These are phyloP conservation scores for Phaffia rhodozyma DNA, from an alignment of 1,284 basidiomycete genomes.

Conservation along the genomic window DNA sequence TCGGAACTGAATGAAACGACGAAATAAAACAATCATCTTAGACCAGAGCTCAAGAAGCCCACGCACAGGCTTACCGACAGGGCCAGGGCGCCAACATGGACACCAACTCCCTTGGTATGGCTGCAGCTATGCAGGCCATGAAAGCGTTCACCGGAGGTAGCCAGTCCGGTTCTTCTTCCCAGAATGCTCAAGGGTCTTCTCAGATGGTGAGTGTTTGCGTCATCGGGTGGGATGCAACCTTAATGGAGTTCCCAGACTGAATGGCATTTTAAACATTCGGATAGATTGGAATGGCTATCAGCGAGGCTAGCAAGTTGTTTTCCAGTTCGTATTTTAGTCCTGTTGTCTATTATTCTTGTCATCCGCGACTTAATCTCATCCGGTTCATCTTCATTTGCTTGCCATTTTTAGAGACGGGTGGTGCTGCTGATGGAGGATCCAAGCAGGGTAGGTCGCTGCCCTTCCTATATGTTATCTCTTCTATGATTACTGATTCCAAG, in stretches of 20 bases:
- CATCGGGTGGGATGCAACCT: no score
- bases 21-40: no score
- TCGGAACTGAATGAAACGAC: no score
- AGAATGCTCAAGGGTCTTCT: neutral
- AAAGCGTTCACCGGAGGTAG: conserved; percentile 9
- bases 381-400: neutral
- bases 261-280: neutral
- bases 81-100: neutral
- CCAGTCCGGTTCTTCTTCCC: neutral
- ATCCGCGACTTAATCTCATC: neutral
- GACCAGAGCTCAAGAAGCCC: neutral
- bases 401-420: neutral
- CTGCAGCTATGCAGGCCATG: conserved; percentile 13
- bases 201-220: conserved; percentile 13
- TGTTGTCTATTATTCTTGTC: neutral
- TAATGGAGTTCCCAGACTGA: neutral
- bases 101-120: conserved; percentile 1
- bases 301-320: conserved; percentile 15
- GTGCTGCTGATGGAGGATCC: conserved; percentile 10
- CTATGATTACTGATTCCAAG: no score
- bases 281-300: conserved; percentile 15
- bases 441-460: neutral
- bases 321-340: neutral
- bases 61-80: conserved; percentile 8
- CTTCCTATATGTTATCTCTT: no score